Percentiles rank a stretch among this genome's conserved stretches.
phyloP scores from a whole-genome alignment of 2,329 filamentous ascomycete genomes.

The Cucurbitaria berberidis region DNA sequence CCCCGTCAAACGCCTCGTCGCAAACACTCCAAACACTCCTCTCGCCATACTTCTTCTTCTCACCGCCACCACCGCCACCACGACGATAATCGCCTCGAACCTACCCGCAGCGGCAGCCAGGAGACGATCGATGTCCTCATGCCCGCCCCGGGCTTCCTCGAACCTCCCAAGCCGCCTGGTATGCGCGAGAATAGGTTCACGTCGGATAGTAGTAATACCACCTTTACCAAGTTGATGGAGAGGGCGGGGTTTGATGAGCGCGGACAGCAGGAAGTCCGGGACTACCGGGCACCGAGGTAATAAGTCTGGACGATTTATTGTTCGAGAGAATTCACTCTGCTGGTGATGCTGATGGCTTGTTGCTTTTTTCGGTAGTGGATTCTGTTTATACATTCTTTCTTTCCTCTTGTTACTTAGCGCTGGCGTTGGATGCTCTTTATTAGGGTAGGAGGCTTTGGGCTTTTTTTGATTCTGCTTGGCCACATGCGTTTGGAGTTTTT shows the following conservation, averaged over 20 bases:
- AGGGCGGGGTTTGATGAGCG: slow-evolving; percentile 49
- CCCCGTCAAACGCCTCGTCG: slow-evolving; percentile 35
- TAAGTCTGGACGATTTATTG: neutral
- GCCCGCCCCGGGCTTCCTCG: slow-evolving; percentile 46
- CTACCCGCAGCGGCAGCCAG: slow-evolving; percentile 42
- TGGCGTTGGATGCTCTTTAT: slow-evolving; percentile 10
- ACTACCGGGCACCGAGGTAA: slow-evolving; percentile 24
- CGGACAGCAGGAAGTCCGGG: slow-evolving; percentile 34
- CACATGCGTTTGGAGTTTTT: slow-evolving; percentile 1
- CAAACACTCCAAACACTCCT: slow-evolving; percentile 14
- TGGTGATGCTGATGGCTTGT: neutral
- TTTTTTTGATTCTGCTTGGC: neutral
- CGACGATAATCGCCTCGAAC: slow-evolving; percentile 14
- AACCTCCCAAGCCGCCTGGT: slow-evolving; percentile 38
- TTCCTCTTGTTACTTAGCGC: slow-evolving; percentile 12
- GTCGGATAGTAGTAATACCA: slow-evolving; percentile 41
- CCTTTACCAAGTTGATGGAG: slow-evolving; percentile 53
- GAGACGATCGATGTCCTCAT: slow-evolving; percentile 56
- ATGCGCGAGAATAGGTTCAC: slow-evolving; percentile 44
- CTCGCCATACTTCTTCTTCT: neutral
- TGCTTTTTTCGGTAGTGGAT: neutral
- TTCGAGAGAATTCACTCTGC: neutral
- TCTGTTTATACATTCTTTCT: slow-evolving; percentile 9
- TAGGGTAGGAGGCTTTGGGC: neutral
- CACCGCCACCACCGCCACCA: slow-evolving; percentile 7